Evolutionary conservation across 2,329 filamentous ascomycete genomes (phyloP).

Genomic region (Fusarium chaquense): DNA sequence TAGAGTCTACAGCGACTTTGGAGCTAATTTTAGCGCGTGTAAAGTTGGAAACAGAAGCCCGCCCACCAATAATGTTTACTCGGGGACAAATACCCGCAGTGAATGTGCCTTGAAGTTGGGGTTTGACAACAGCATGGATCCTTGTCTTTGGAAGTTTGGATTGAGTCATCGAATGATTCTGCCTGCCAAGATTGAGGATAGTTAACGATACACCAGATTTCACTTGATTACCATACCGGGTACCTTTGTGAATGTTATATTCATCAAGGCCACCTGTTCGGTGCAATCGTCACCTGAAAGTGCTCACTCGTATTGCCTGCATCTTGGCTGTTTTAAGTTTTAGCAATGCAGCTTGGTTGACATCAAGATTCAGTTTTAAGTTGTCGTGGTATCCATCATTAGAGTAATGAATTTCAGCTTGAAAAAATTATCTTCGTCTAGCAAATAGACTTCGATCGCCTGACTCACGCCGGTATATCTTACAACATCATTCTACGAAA

Average conservation of each 20-base stretch:
- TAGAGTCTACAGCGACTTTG: background rate
- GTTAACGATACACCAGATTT: background rate
- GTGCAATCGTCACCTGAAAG: background rate
- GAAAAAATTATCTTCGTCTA: no score
- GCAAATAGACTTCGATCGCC: background rate
- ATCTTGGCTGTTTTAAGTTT: background rate
- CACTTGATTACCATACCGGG: background rate
- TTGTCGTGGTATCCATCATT: no score
- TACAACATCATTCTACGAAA: background rate
- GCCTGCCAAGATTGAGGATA: background rate
- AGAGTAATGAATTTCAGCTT: background rate
- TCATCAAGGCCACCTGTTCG: background rate
- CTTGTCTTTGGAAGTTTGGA: background rate
- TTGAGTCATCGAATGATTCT: slow-evolving; percentile 1
- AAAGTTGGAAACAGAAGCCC: slow-evolving; percentile 1
- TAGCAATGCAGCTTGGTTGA: background rate
- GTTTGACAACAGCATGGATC: background rate
- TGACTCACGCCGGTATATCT: background rate
- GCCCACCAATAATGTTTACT: background rate
- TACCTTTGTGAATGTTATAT: background rate
- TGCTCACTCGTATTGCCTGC: background rate
- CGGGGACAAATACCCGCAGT: background rate
- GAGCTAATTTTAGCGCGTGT: slow-evolving; percentile 1
- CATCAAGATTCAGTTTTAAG: background rate
- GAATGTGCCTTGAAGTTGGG: background rate